Conservation (phyloP, 1,139 yeast species). For the Ogataea hybrid region DNA sequence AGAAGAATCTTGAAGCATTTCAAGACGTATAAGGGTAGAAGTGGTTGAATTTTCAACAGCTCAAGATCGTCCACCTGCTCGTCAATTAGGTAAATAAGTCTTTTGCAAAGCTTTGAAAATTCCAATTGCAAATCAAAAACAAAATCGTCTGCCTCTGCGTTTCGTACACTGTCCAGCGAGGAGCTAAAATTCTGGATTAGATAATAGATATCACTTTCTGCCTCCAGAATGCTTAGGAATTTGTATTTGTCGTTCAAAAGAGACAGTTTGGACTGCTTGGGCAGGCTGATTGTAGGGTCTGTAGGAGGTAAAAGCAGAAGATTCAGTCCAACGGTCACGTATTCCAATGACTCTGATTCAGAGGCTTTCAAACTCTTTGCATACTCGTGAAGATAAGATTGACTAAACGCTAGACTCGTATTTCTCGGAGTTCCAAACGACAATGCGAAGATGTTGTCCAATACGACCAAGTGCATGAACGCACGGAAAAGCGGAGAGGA, state of each 20-base stretch:
- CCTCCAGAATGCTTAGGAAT: conserved; percentile 25
- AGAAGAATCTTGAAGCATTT: conserved; percentile 26
- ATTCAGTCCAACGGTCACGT: conserved; percentile 18
- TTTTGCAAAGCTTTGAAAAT: conserved; percentile 43
- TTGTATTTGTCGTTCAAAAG: conserved; percentile 25
- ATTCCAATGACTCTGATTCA: conserved; percentile 11
- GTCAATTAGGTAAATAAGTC: conserved; percentile 36
- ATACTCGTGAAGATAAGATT: conserved; percentile 42
- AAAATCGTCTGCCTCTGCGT: conserved; percentile 38
- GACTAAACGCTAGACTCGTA: conserved; percentile 33
- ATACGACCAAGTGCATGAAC: conserved; percentile 45
- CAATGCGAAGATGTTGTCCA: conserved; percentile 56
- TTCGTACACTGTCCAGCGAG: conserved; percentile 1
- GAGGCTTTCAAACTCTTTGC: conserved; percentile 17
- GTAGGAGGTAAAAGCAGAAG: conserved; percentile 4
- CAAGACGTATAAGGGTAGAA: conserved; percentile 25
- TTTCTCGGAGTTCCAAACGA: conserved; percentile 55
- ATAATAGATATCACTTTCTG: conserved; percentile 23
- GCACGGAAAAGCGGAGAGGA: conserved; percentile 35
- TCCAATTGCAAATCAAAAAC: conserved; percentile 48
- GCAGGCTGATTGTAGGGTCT: conserved; percentile 13
- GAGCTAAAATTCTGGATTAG: conserved; percentile 21
- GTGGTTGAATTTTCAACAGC: conserved; percentile 29
- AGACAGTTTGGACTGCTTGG: not conserved
- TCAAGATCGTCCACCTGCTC: conserved; percentile 36